A percentile compares a stretch with the other conserved stretches of the same genome.
Conservation (phyloP, 2,329 filamentous ascomycete species). For the Aspergillus luchuensis region DNA sequence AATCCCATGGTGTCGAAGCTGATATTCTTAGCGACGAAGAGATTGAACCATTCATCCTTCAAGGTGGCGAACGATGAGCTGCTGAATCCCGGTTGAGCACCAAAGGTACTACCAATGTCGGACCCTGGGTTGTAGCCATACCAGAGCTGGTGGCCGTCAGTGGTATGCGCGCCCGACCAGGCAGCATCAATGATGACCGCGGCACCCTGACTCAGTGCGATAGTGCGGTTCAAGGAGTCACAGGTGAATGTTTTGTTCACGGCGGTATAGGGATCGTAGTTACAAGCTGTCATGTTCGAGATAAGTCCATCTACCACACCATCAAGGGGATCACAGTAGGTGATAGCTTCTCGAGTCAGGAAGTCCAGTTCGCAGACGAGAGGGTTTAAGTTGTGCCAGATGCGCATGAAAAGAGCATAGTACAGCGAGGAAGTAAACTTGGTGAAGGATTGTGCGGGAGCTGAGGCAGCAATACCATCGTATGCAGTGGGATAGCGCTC, state of each 20-base stretch:
- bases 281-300: background rate
- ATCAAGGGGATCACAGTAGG: conserved; percentile 7
- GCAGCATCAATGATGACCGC: conserved; percentile 12
- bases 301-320: conserved; percentile 9
- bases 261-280: conserved; percentile 3
- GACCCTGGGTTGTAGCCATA: conserved; percentile 28
- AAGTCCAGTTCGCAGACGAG: background rate
- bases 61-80: background rate
- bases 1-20: conserved; percentile 1
- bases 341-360: background rate
- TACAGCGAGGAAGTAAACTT: conserved; percentile 2
- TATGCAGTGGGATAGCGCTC: conserved; percentile 49
- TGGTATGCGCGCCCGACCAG: conserved; percentile 33
- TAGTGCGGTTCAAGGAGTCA: background rate
- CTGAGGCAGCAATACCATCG: conserved; percentile 48
- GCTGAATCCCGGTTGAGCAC: background rate
- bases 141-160: conserved; percentile 50
- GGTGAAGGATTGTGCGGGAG: conserved; percentile 33
- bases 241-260: conserved; percentile 6
- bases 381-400: background rate
- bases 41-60: conserved; percentile 11
- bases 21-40: conserved; percentile 9
- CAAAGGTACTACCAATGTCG: conserved; percentile 9
- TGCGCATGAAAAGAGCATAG: background rate
- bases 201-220: conserved; percentile 7